Base-by-base conservation (phyloP, 768 basidiomycete species). In the Mycena vitilis region DNA sequence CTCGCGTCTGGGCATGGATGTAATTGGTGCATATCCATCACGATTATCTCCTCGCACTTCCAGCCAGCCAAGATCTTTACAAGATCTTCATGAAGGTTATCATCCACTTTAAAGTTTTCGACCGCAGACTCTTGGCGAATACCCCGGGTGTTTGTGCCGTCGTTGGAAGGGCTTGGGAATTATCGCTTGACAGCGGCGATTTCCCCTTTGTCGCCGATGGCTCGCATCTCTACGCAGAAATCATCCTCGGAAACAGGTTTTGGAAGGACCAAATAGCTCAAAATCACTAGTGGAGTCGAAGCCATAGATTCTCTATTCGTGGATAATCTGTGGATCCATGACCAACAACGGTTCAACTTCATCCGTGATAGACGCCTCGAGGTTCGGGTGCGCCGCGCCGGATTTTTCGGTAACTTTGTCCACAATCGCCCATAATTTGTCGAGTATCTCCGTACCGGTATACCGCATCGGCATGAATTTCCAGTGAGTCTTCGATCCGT, bases 391-490 rank as follows among this genome's bases (percentile, higher is more conserved):
- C 9, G 48, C 16, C 25, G 48, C 9, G 30, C 30, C 30, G 2
- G n/a, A 22, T 25, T 13, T 30, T 13, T 25, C 25, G 23, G 23
- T 11, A 30, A 52, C 51, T 9, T 52, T 52, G 18, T 16, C 13
- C 12, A 16, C 51, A 34, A 52, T 52, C 22, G 11, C 10, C 25
- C 23, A 52, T 16, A 60, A 34, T 15, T 9, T 13, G 12, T 49
- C 13, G 12, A n/a, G 10, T 11, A 37, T n/a, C 47, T 60, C 59
- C 6, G 25, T 10, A 13, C 34, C 45, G 16, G 34, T 20, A 34
- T 22, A 47, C 2, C 47, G 59, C 59, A 60, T 22, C 9, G 58
- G 58, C 20, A 59, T 34, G 20, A 60, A 15, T n/a, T 60, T 60
- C 47, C 45, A 60, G 34, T 49, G 59, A 2, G 7, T 18, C 12